Evolutionary conservation across 768 basidiomycete genomes (phyloP).

Genomic region (Kwoniella heveanensis): DNA sequence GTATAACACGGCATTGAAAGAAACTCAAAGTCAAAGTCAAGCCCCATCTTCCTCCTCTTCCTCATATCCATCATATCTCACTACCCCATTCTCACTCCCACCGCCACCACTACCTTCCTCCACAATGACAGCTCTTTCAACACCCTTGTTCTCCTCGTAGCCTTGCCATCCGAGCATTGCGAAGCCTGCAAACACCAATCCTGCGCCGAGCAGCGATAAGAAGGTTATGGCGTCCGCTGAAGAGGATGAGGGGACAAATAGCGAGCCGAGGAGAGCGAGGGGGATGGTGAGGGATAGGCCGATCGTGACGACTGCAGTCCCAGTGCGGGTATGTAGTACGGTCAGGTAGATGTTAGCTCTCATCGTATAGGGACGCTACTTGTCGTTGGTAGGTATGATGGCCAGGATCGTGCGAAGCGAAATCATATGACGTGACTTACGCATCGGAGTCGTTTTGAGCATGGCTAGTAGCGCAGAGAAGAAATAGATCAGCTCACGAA

Average conservation of each 20-base stretch:
- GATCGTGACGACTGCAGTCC: constrained; percentile 71
- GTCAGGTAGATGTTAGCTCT: too few relatives aligned
- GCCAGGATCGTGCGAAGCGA: too few relatives aligned
- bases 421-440: constrained; percentile 40
- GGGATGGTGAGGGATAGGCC: constrained; percentile 93
- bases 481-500: background rate
- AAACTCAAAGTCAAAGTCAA: too few relatives aligned
- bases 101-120: background rate
- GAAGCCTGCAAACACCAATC: constrained; percentile 75
- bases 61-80: background rate
- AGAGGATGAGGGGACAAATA: constrained; percentile 64
- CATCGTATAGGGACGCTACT: too few relatives aligned
- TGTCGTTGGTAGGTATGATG: too few relatives aligned
- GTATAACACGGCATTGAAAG: too few relatives aligned
- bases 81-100: background rate
- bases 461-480: constrained; percentile 67
- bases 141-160: constrained; percentile 36
- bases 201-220: constrained; percentile 72
- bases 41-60: background rate
- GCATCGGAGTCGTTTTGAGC: constrained; percentile 86
- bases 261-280: constrained; percentile 80
- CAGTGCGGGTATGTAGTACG: too few relatives aligned
- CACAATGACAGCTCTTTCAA: background rate
- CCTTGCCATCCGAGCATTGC: constrained; percentile 66
- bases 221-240: constrained; percentile 55